phyloP scores from a whole-genome alignment of 2,329 filamentous ascomycete species.

The Oidium heveae region DNA sequence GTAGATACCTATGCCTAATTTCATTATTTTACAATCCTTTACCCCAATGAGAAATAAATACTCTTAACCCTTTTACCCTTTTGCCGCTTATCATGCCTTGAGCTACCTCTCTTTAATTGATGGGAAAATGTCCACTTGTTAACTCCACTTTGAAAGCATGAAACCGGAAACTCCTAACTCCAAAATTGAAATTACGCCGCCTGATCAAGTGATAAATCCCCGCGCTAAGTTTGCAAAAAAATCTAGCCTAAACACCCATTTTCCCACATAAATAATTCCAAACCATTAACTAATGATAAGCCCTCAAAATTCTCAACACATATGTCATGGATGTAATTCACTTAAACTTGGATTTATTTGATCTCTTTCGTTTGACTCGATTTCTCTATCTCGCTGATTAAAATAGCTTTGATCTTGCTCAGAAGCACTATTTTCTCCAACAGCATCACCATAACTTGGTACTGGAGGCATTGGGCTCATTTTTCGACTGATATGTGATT shows the following conservation, averaged over 20 bases:
- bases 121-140: neutral
- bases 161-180: constrained; percentile 1
- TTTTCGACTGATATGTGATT: constrained; percentile 22
- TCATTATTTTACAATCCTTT: too few species aligned
- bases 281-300: neutral
- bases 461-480: constrained; percentile 13
- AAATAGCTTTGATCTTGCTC: constrained; percentile 4
- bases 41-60: neutral
- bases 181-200: neutral
- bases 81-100: neutral
- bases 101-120: neutral
- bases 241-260: neutral
- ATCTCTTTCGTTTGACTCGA: neutral
- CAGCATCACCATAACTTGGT: constrained; percentile 14
- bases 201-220: neutral
- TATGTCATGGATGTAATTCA: neutral
- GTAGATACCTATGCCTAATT: too few species aligned
- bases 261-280: neutral
- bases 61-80: neutral
- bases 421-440: constrained; percentile 9
- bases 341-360: constrained; percentile 3
- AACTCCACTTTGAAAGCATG: neutral
- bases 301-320: neutral
- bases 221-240: constrained; percentile 2
- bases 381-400: constrained; percentile 2